Evolutionary conservation across 2,329 filamentous ascomycete genomes (phyloP).

Genomic region (Xylaria hypoxylon): DNA sequence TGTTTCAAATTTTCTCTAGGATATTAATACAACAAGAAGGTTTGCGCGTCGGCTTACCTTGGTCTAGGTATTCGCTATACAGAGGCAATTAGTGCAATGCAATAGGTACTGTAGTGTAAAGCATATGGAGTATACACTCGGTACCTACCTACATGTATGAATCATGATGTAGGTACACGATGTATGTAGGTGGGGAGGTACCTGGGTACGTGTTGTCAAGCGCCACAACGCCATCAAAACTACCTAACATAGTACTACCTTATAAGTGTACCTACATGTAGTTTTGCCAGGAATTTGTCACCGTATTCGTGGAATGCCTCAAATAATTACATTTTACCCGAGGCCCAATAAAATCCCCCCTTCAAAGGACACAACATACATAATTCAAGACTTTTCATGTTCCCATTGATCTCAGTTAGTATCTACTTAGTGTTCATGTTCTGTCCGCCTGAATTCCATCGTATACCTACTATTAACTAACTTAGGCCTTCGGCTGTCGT

Average conservation of each 20-base stretch:
- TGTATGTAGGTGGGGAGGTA: not conserved
- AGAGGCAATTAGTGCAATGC: too few species aligned
- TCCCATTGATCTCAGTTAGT: too few species aligned
- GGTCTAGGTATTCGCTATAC: too few species aligned
- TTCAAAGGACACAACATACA: not conserved
- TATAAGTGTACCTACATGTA: not conserved
- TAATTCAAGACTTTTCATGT: not conserved
- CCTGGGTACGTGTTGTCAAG: not conserved
- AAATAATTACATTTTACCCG: constrained; percentile 7
- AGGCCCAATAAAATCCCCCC: not conserved
- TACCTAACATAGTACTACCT: not conserved
- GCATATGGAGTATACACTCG: too few species aligned
- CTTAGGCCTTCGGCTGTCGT: constrained; percentile 12
- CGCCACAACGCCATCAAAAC: constrained; percentile 23
- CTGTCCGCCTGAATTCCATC: not conserved
- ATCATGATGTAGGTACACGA: too few species aligned
- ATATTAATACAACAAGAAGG: not conserved
- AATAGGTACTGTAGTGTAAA: too few species aligned
- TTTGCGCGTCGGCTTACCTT: too few species aligned
- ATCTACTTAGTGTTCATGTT: too few species aligned
- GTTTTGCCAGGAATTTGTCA: constrained; percentile 17
- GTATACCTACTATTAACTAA: not conserved
- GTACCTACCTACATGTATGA: too few species aligned
- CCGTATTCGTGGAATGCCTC: not conserved
- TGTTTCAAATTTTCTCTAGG: constrained; percentile 10